A percentile compares a stretch with the other conserved stretches of the same genome.
Evolutionary conservation across 352 stramenopile genomes (phyloP).

Genomic region (Globisporangium yorkense): DNA sequence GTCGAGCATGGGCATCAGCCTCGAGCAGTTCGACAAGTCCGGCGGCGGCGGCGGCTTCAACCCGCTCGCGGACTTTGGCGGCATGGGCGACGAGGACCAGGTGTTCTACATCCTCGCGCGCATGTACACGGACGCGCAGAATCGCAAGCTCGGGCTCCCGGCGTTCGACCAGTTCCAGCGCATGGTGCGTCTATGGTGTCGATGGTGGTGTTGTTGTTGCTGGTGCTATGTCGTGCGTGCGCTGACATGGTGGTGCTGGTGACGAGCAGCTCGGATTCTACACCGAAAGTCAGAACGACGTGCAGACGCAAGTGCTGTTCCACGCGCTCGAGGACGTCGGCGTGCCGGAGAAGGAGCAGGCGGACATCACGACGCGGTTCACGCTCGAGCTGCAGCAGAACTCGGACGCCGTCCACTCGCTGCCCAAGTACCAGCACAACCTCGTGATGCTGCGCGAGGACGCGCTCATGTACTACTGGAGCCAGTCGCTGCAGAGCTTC

Average conservation of each 20-base stretch:
- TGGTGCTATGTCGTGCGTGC: background rate
- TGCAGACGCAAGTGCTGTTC: constrained; percentile 76
- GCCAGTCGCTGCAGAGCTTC: constrained; percentile 51
- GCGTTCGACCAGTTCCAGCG: constrained; percentile 80
- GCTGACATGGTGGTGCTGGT: background rate
- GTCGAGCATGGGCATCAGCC: constrained; percentile 69
- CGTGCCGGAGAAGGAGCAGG: constrained; percentile 52
- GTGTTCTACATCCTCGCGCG: constrained; percentile 79
- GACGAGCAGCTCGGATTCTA: constrained; percentile 68
- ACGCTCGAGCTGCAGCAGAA: constrained; percentile 46
- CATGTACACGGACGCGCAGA: constrained; percentile 67
- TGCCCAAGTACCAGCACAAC: constrained; percentile 83
- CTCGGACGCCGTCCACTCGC: constrained; percentile 67
- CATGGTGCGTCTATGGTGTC: constrained; percentile 40
- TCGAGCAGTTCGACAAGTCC: constrained; percentile 51
- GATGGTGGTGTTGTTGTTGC: background rate
- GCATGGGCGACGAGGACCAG: constrained; percentile 55
- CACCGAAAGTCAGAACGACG: constrained; percentile 60
- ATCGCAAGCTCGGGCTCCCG: constrained; percentile 70
- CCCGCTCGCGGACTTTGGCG: constrained; percentile 36
- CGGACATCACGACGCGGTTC: constrained; percentile 65
- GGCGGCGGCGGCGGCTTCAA: constrained; percentile 7
- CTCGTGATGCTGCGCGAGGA: constrained; percentile 79
- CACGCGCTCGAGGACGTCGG: constrained; percentile 51
- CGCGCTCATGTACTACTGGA: constrained; percentile 86